Percentiles rank a stretch among this genome's conserved stretches.
phyloP scores from a whole-genome alignment of 176 grass and related monocot genomes.

The Panicum miliaceum region DNA sequence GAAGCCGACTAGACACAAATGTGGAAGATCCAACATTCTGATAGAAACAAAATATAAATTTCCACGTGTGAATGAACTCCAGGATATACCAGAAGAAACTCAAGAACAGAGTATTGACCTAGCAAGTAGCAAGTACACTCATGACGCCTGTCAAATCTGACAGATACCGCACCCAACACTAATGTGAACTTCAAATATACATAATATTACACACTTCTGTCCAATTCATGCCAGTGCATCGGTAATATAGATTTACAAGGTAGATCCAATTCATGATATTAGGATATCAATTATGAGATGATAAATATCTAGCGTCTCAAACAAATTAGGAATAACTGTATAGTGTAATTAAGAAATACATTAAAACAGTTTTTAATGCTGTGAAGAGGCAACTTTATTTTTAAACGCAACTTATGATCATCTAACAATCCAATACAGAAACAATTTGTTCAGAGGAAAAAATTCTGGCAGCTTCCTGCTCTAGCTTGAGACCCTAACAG shows the following conservation, averaged over 20 bases:
- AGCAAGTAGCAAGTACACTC: not conserved
- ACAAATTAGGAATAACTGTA: not conserved
- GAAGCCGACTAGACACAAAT: constrained; percentile 4
- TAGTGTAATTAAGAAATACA: not conserved
- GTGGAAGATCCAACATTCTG: constrained; percentile 5
- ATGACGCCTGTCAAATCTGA: not conserved
- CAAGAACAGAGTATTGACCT: not conserved
- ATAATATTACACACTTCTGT: not conserved
- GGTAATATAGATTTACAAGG: not conserved
- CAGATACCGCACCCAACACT: not conserved
- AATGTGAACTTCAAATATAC: not conserved
- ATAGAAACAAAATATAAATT: not conserved
- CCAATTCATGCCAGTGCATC: not conserved
- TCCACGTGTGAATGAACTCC: not conserved
- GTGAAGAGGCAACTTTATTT: constrained; percentile 4
- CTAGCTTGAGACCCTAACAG: not conserved
- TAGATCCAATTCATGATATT: not conserved
- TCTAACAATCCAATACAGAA: constrained; percentile 3
- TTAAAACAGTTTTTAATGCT: constrained; percentile 12
- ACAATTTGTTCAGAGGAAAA: not conserved
- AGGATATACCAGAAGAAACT: constrained; percentile 6
- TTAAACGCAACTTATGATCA: not conserved
- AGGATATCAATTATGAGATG: not conserved
- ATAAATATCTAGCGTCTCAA: not conserved
- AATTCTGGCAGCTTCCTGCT: not conserved